Conservation (phyloP, 2,329 filamentous ascomycete species). For the Penicillium psychrosexuale region DNA sequence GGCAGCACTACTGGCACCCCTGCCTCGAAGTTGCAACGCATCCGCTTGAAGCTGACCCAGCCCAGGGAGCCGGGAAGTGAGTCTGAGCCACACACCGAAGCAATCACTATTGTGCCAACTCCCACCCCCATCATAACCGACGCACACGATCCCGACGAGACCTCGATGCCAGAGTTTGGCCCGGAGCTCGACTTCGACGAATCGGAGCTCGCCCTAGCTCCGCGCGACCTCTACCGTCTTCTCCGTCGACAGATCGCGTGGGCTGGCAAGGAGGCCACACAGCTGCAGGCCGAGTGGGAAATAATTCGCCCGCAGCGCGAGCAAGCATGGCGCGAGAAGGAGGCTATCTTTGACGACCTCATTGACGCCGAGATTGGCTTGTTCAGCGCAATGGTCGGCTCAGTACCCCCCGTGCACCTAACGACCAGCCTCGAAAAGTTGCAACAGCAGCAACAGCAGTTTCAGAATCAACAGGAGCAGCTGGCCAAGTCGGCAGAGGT, state of each 20-base stretch:
- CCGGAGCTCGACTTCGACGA: constrained; percentile 44
- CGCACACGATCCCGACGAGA: constrained; percentile 32
- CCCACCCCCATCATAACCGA: constrained; percentile 31
- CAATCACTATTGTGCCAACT: constrained; percentile 15
- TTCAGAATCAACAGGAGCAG: constrained; percentile 22
- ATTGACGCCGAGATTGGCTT: constrained; percentile 42
- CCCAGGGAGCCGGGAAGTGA: constrained; percentile 30
- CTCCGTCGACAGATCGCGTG: constrained; percentile 48
- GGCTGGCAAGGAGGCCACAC: constrained; percentile 44
- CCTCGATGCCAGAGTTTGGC: constrained; percentile 38
- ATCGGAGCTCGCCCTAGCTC: constrained; percentile 42
- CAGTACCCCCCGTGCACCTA: constrained; percentile 5
- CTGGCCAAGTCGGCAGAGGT: constrained; percentile 12
- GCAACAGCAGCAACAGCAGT: constrained; percentile 22
- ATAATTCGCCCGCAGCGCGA: constrained; percentile 37
- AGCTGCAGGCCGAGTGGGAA: constrained; percentile 42
- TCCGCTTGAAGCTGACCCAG: constrained; percentile 43
- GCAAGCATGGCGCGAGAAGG: constrained; percentile 43
- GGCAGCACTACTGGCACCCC: constrained; percentile 25
- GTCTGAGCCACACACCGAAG: constrained; percentile 20
- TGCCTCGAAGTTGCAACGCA: constrained; percentile 37
- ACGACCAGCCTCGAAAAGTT: constrained; percentile 24
- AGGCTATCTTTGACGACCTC: constrained; percentile 43
- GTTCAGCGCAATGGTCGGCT: constrained; percentile 30
- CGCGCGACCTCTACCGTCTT: constrained; percentile 44